Conservation (phyloP, 2,329 filamentous ascomycete species). For the Drechslerella dactyloides region DNA sequence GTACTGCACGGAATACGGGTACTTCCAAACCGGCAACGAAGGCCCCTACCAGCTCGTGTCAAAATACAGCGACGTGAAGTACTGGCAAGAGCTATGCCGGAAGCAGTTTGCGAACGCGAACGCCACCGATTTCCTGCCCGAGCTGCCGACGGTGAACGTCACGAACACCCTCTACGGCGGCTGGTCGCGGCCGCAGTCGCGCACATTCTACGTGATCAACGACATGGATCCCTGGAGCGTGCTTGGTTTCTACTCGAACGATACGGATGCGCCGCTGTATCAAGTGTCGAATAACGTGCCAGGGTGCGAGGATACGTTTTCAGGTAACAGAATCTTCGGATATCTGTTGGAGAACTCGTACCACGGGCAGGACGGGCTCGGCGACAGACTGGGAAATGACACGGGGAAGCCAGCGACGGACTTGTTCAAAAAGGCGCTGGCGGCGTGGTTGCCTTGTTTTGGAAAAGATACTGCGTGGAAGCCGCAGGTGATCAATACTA, state of each 20-base stretch:
- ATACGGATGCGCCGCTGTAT: conserved; percentile 59
- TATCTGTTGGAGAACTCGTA: conserved; percentile 60
- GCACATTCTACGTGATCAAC: conserved; percentile 56
- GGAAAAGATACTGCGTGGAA: not conserved
- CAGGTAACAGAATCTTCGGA: conserved; percentile 60
- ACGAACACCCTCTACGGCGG: conserved; percentile 62
- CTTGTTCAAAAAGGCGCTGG: conserved; percentile 24
- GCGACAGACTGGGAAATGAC: conserved; percentile 53
- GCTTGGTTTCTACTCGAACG: conserved; percentile 60
- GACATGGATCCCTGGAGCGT: conserved; percentile 65
- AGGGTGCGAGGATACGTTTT: conserved; percentile 58
- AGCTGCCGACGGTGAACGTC: conserved; percentile 57
- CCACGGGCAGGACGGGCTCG: conserved; percentile 61
- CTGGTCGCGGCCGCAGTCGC: conserved; percentile 57
- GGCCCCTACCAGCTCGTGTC: conserved; percentile 62
- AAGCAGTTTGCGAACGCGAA: conserved; percentile 61
- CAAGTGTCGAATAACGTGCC: conserved; percentile 59
- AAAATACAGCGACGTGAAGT: conserved; percentile 60
- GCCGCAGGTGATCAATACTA: too few relatives aligned
- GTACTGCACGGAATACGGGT: conserved; percentile 65
- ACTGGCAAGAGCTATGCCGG: conserved; percentile 61
- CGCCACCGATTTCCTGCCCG: conserved; percentile 59
- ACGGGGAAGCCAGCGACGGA: not conserved
- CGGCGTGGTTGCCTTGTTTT: conserved; percentile 41
- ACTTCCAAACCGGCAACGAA: conserved; percentile 62